Percentiles rank a stretch among this genome's conserved stretches.
Conservation (phyloP, 306 rosid genomes). For the Casuarina cunninghamiana region DNA sequence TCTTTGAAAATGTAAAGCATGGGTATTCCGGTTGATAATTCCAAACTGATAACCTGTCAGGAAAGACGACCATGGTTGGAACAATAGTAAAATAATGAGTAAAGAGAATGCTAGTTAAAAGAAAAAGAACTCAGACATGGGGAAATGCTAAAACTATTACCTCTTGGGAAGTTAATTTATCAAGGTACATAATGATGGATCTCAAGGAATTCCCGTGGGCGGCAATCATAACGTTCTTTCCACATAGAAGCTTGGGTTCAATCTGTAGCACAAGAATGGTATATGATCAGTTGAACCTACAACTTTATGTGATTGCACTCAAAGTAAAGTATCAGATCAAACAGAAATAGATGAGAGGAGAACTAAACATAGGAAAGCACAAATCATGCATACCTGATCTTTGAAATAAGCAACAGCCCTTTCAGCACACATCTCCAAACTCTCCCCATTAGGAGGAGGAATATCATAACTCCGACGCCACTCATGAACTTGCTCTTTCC, state of each 20-base stretch:
- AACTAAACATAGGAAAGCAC: conserved; percentile 1
- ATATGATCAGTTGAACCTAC: conserved; percentile 3
- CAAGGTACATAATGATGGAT: conserved; percentile 98
- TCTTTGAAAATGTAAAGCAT: conserved; percentile 96
- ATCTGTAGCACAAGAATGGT: conserved; percentile 56
- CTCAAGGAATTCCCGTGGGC: conserved; percentile 99
- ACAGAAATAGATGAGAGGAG: not conserved
- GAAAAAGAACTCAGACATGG: not conserved
- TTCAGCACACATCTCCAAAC: conserved; percentile 99
- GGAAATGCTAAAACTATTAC: conserved; percentile 34
- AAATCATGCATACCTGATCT: conserved; percentile 60
- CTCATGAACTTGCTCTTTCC: conserved; percentile 93
- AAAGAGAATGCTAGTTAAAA: too few relatives aligned
- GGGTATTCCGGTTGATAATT: conserved; percentile 96
- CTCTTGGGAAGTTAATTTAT: conserved; percentile 96
- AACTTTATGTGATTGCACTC: not conserved
- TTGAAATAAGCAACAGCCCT: conserved; percentile 98
- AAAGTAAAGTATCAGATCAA: not conserved
- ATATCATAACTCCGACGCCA: conserved; percentile 97
- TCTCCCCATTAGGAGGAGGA: conserved; percentile 98
- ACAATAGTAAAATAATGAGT: too few relatives aligned
- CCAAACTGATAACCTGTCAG: conserved; percentile 87
- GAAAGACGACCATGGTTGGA: not conserved
- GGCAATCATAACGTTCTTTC: conserved; percentile 95
- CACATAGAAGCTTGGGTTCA: conserved; percentile 84